Evolutionary conservation across 2,329 filamentous ascomycete species (phyloP), one percentile per base, ranked within the genome.

Genomic region (Pyrenophora graminea): DNA sequence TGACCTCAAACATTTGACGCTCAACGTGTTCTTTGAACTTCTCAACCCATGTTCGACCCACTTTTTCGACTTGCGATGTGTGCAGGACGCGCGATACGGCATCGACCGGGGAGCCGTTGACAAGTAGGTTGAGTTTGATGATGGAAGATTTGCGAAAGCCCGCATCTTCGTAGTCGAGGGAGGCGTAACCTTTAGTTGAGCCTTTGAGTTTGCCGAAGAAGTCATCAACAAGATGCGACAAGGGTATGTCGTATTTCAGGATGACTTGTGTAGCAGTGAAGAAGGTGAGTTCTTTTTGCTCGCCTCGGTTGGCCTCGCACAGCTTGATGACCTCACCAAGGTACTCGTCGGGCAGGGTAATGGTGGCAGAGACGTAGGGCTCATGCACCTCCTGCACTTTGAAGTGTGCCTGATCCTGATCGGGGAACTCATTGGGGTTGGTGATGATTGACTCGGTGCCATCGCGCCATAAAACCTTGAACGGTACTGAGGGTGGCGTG

Each of bases 1-100:
- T 80, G 18, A 99, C 85, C 76, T 99, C 94, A 67, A 96, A 99
- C 86, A 97, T 94, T 73, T 99, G 94, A 15, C 94, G 81, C 66
- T 96, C 90, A 17, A 99, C 93, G 66, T 97, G 93, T 72, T 97
- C 87, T 69, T 96, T 97, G 80, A 99, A 97, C 74, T 96, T 96
- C 34, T 84, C 86, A 5, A 97, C 93, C 94, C 94, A 99, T 49
- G 86, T 81, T 40, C 90, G 82, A 4, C 91, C 94, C 4, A 97
- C 79, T 15, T 90, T 82, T 25, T 93, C 88, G 0, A 87, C 85
- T 72, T 97, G 91, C 10, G 87, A 91, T 32, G 80, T 77, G 66
- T 99, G 94, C 33, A 97, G 84, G 3, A 99, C 86, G 30, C 93
- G 86, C n/a, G 90, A 87, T 15, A 99, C 91, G 9, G 94, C 94